Evolutionary conservation across 1,284 basidiomycete species (phyloP), one percentile per base, ranked within the genome.

Genomic region (Malassezia restricta): DNA sequence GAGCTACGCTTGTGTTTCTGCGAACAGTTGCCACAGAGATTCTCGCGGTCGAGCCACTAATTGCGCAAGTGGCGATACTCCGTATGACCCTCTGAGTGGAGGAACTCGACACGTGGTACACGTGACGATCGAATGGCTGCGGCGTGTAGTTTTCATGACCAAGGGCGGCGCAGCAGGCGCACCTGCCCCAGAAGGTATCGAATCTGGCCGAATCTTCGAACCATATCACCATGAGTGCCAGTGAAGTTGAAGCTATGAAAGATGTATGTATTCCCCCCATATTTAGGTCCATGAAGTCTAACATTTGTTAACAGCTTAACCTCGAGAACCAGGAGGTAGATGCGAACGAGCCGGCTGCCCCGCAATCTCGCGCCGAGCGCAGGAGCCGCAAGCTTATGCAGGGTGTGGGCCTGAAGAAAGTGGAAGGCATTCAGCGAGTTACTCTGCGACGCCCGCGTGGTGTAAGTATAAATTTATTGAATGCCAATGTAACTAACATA

Each of bases 381-480:
- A 73, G 71, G 66, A 61, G 63, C 51, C 65, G 70, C 52, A 73
- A 73, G 66, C 46, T 61, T 31, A 58, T 73, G 40, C 68, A 73
- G 62, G 59, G 59, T 48, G 58, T 73, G 50, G 70, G 70, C 45
- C 64, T 73, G 47, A 94, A 95, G 79, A 84, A 82, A 75, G 86
- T 98, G 53, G 81, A 83, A 54, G 85, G 83, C 65, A 95, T 98
- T 76, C 94, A 87, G 68, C 83, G 92, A 60, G 92, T 98, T 58
- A 94, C 90, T 58, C 81, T 98, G 74, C 80, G 89, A 74, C 81
- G 90, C 75, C 86, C 90, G 51, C 92, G 92, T 78, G 92, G 92
- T 74, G 87, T 90, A 72, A 63, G 83, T 76, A 17, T 15, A 17
- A 28, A 24, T 24, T 28, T 43, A 3, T 28, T 28, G 41, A 12